Percentiles rank a stretch among this genome's conserved stretches.
phyloP scores from a whole-genome alignment of 2,329 filamentous ascomycete genomes.

The Cladosporium sp. region DNA sequence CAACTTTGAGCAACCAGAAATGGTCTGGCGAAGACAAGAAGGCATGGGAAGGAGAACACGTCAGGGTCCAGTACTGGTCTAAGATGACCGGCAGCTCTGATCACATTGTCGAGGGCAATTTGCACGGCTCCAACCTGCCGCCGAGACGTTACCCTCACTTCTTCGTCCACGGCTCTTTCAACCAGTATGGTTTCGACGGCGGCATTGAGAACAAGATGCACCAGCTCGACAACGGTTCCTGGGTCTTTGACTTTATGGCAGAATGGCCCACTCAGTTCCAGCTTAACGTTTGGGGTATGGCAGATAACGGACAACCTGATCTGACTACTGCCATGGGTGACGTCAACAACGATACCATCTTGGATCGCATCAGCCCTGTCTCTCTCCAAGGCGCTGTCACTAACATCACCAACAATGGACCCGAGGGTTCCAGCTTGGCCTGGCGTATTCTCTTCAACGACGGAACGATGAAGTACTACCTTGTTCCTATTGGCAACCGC shows the following conservation, averaged over 20 bases:
- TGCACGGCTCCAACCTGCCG: conserved; percentile 37
- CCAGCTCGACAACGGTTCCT: conserved; percentile 46
- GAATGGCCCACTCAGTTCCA: conserved; percentile 62
- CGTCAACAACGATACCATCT: conserved; percentile 55
- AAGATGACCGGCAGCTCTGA: conserved; percentile 55
- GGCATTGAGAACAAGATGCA: conserved; percentile 53
- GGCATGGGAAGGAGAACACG: conserved; percentile 58
- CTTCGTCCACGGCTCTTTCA: conserved; percentile 59
- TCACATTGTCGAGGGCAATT: conserved; percentile 58
- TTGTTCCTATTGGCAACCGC: conserved; percentile 52
- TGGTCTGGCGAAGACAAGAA: conserved; percentile 56
- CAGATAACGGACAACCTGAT: conserved; percentile 59
- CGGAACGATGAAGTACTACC: conserved; percentile 47
- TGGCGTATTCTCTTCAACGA: conserved; percentile 56
- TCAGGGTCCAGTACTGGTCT: conserved; percentile 62
- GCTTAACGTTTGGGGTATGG: conserved; percentile 64
- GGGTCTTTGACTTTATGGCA: conserved; percentile 58
- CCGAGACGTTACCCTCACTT: conserved; percentile 56
- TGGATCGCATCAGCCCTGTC: conserved; percentile 60
- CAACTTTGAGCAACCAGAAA: conserved; percentile 42
- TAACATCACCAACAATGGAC: conserved; percentile 54
- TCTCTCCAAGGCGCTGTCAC: conserved; percentile 53
- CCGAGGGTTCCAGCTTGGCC: conserved; percentile 51
- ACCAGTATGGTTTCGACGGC: conserved; percentile 60
- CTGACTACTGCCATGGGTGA: conserved; percentile 58